A percentile compares a stretch with the other conserved stretches of the same genome.
Conservation (phyloP, 306 rosid species). For the Acmispon strigosus region DNA sequence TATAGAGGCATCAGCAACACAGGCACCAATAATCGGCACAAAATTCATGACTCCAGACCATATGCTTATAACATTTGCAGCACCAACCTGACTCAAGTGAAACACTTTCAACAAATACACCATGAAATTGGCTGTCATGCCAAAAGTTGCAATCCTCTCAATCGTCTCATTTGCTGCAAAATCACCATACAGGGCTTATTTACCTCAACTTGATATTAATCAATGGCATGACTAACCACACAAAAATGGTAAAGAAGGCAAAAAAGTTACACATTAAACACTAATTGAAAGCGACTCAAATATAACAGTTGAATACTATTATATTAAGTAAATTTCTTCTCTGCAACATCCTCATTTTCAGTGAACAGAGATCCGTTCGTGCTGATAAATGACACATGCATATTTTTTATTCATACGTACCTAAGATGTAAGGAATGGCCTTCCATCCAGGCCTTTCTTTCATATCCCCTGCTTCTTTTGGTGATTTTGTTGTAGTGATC, state of each 20-base stretch:
- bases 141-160: constrained; percentile 29
- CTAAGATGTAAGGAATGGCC: constrained; percentile 27
- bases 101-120: constrained; percentile 26
- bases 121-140: constrained; percentile 24
- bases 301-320: too few relatives aligned
- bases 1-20: constrained; percentile 24
- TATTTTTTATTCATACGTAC: neutral
- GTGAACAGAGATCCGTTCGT: too few relatives aligned
- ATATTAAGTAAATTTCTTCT: too few relatives aligned
- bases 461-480: neutral
- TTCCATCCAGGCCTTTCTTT: constrained; percentile 18
- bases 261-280: neutral
- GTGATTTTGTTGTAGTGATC: neutral
- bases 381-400: too few relatives aligned
- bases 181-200: neutral
- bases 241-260: neutral
- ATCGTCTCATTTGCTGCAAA: constrained; percentile 30
- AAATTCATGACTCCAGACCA: constrained; percentile 9
- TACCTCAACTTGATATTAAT: neutral
- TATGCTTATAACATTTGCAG: constrained; percentile 22
- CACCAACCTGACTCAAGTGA: constrained; percentile 31
- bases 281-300: too few relatives aligned
- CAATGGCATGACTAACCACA: too few relatives aligned
- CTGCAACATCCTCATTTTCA: too few relatives aligned
- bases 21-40: constrained; percentile 26